phyloP scores from a whole-genome alignment of 352 stramenopile genomes.

The Globisporangium cylindrosporum region DNA sequence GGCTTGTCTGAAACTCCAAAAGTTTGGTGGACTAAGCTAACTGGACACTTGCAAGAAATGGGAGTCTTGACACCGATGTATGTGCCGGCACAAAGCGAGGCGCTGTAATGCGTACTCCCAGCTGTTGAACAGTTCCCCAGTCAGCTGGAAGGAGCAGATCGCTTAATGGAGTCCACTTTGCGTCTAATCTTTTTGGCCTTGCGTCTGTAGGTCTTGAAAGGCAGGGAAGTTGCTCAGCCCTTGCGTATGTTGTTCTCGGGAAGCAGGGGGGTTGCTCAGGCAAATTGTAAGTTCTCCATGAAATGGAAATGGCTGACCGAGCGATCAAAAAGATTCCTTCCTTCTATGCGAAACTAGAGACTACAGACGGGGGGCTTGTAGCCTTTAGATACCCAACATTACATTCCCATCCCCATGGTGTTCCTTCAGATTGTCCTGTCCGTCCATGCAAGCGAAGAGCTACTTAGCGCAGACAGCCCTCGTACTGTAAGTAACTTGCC shows the following conservation, averaged over 20 bases:
- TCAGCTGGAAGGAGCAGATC: not conserved
- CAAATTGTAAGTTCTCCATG: not conserved
- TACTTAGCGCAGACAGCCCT: not conserved
- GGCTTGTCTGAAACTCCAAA: not conserved
- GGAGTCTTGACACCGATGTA: no score
- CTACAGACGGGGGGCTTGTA: not conserved
- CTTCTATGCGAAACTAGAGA: not conserved
- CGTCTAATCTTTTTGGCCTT: not conserved
- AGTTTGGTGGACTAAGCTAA: not conserved
- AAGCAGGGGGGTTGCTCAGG: not conserved
- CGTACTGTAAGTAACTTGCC: not conserved
- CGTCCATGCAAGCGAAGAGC: not conserved
- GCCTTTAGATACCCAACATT: not conserved
- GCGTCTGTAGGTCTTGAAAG: not conserved
- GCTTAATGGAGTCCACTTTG: not conserved
- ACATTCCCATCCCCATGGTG: not conserved
- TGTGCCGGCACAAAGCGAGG: not conserved
- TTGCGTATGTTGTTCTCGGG: no score
- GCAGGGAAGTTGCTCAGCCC: no score
- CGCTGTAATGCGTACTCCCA: not conserved
- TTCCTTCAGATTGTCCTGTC: not conserved
- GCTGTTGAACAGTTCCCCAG: not conserved
- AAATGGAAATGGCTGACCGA: not conserved
- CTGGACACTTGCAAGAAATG: not conserved
- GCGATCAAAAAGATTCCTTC: not conserved